Conservation (phyloP, 2,329 filamentous ascomycete species). For the Arthroderma uncinatum region DNA sequence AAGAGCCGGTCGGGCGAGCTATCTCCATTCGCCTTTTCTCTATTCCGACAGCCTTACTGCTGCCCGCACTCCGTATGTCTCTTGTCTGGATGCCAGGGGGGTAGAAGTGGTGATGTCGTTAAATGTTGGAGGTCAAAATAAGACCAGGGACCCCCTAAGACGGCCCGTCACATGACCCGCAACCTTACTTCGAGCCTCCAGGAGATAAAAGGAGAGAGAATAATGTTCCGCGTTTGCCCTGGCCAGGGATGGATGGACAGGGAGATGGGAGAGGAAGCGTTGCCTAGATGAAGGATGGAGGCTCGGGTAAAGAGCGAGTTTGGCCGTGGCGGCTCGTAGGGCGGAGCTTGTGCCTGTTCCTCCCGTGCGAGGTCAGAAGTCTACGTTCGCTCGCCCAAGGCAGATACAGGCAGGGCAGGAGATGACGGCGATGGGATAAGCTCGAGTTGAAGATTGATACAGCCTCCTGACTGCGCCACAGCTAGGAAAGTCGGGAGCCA, state of each 20-base stretch:
- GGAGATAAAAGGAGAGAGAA: not conserved
- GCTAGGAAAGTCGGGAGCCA: not conserved
- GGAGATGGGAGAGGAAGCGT: not conserved
- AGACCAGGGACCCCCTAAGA: not conserved
- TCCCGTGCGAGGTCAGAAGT: not conserved
- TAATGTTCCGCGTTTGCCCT: not conserved
- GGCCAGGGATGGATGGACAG: not conserved
- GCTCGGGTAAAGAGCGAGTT: not conserved
- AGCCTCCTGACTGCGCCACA: not conserved
- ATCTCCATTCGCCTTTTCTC: not conserved
- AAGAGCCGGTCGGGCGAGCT: not conserved
- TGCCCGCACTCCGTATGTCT: not conserved
- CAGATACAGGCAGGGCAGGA: not conserved
- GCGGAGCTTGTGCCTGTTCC: not conserved
- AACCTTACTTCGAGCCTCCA: not conserved
- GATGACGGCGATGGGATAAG: not conserved
- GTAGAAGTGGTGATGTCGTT: not conserved
- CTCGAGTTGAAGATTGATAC: not conserved
- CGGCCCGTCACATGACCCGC: constrained; percentile 2
- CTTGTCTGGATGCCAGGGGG: not conserved
- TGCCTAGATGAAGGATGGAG: not conserved
- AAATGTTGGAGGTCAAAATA: not conserved
- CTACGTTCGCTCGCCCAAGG: not conserved
- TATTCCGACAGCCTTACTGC: not conserved
- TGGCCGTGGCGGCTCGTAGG: not conserved